A percentile compares a stretch with the other conserved stretches of the same genome.
phyloP scores from a whole-genome alignment of 352 stramenopile species.

The Globisporangium paroecandrum region DNA sequence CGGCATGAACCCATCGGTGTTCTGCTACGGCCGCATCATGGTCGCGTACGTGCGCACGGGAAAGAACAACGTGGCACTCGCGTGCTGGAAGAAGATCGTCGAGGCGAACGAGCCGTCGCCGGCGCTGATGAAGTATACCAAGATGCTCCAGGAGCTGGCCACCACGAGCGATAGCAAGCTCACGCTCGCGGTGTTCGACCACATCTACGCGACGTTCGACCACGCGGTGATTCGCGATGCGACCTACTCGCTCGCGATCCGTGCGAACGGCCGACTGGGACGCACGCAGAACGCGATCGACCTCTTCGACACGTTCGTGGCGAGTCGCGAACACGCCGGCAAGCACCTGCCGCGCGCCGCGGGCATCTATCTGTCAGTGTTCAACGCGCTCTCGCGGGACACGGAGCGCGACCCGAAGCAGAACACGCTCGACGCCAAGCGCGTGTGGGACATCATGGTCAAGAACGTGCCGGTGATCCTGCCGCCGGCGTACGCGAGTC shows the following conservation, averaged over 20 bases:
- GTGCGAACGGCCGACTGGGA: slow-evolving; percentile 61
- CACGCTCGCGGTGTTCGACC: slow-evolving; percentile 56
- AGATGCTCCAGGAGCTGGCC: slow-evolving; percentile 56
- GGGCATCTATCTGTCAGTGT: slow-evolving; percentile 70
- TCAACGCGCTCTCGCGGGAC: slow-evolving; percentile 81
- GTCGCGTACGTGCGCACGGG: slow-evolving; percentile 72
- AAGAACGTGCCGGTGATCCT: slow-evolving; percentile 60
- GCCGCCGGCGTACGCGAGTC: slow-evolving; percentile 75
- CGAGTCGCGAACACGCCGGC: slow-evolving; percentile 27
- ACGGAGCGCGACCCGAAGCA: slow-evolving; percentile 51
- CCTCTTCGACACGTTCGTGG: slow-evolving; percentile 68
- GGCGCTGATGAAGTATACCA: slow-evolving; percentile 52
- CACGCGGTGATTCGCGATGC: slow-evolving; percentile 42
- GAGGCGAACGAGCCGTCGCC: slow-evolving; percentile 40
- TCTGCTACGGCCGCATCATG: slow-evolving; percentile 76
- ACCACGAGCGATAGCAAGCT: slow-evolving; percentile 61
- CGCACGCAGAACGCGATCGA: slow-evolving; percentile 60
- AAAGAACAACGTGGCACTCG: slow-evolving; percentile 53
- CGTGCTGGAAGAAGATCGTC: slow-evolving; percentile 71
- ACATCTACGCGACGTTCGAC: slow-evolving; percentile 49
- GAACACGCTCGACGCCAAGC: slow-evolving; percentile 69
- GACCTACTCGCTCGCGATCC: slow-evolving; percentile 67
- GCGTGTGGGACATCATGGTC: slow-evolving; percentile 74
- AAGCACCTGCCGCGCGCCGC: slow-evolving; percentile 36
- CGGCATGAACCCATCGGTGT: slow-evolving; percentile 56